Evolutionary conservation across 2,329 filamentous ascomycete genomes (phyloP).

Genomic region (Chrysoporthe cubensis): DNA sequence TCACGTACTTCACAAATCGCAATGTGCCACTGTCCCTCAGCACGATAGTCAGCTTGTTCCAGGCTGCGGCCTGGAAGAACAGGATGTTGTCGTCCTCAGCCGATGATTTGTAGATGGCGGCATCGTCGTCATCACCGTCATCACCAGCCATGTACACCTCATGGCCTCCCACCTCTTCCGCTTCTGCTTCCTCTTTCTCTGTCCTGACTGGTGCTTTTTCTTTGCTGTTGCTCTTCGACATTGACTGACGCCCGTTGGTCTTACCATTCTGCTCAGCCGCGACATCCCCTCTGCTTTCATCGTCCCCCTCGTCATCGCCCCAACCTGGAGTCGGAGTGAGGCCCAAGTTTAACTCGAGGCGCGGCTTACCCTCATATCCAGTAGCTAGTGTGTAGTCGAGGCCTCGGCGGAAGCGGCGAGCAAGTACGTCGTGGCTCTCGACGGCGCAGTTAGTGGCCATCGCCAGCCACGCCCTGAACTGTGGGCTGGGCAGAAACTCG

Average conservation of each 20-base stretch:
- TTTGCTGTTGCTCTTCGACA: conserved; percentile 38
- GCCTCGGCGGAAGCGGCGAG: conserved; percentile 83
- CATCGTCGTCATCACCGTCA: conserved; percentile 68
- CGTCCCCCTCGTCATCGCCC: conserved; percentile 70
- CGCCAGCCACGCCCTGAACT: conserved; percentile 89
- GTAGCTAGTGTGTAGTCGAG: conserved; percentile 93
- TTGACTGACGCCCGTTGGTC: conserved; percentile 40
- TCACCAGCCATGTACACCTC: conserved; percentile 95
- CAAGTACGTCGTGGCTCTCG: conserved; percentile 76
- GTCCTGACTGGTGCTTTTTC: conserved; percentile 34
- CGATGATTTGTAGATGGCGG: conserved; percentile 82
- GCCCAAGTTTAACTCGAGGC: conserved; percentile 84
- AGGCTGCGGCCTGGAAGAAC: conserved; percentile 67
- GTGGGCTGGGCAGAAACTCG: conserved; percentile 77
- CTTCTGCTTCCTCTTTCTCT: conserved; percentile 35
- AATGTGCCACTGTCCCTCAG: conserved; percentile 83
- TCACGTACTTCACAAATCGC: conserved; percentile 97
- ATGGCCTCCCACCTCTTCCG: conserved; percentile 71
- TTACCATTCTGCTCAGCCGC: conserved; percentile 41
- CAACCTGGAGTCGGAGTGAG: conserved; percentile 86
- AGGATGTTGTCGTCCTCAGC: conserved; percentile 75
- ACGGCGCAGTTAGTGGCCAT: conserved; percentile 78
- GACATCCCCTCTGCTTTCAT: conserved; percentile 49
- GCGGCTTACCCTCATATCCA: conserved; percentile 75
- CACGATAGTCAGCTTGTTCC: conserved; percentile 93